phyloP scores from a whole-genome alignment of 1,139 yeast genomes.

The Geotrichum histeridarum region DNA sequence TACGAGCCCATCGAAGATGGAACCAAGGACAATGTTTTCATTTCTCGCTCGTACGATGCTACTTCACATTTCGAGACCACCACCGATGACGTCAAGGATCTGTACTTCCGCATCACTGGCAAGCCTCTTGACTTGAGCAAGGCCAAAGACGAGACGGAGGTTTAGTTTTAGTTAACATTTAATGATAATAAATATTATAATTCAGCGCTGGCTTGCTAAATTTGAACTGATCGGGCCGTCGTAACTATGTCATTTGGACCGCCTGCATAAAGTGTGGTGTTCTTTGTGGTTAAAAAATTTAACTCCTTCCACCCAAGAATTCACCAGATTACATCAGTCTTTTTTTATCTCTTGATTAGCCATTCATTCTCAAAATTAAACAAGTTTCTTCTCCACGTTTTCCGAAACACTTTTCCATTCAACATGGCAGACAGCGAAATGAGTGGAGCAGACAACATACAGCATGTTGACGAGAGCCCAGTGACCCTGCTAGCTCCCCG shows the following conservation, averaged over 20 bases:
- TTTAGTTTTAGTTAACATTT: background rate
- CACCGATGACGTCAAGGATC: constrained; percentile 93
- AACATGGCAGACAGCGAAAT: constrained; percentile 1
- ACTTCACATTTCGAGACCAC: constrained; percentile 93
- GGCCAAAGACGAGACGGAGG: constrained; percentile 53
- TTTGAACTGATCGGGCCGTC: too few species aligned
- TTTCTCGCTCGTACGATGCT: constrained; percentile 89
- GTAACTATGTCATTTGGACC: too few species aligned
- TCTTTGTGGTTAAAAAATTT: too few species aligned
- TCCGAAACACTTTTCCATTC: background rate
- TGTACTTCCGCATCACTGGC: constrained; percentile 87
- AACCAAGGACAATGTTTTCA: constrained; percentile 65
- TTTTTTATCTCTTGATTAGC: background rate
- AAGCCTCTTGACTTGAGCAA: constrained; percentile 82
- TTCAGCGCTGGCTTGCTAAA: too few species aligned
- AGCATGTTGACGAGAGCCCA: constrained; percentile 1
- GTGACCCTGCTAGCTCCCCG: constrained; percentile 23
- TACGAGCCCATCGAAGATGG: constrained; percentile 89
- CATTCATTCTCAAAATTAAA: background rate
- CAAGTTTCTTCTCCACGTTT: background rate
- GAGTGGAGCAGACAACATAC: constrained; percentile 1
- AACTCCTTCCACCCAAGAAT: too few species aligned
- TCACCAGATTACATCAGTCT: too few species aligned
- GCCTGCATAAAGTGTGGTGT: too few species aligned
- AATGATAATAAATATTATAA: too few species aligned